Conservation (phyloP, 2,329 filamentous ascomycete species). For the Monilinia laxa region DNA sequence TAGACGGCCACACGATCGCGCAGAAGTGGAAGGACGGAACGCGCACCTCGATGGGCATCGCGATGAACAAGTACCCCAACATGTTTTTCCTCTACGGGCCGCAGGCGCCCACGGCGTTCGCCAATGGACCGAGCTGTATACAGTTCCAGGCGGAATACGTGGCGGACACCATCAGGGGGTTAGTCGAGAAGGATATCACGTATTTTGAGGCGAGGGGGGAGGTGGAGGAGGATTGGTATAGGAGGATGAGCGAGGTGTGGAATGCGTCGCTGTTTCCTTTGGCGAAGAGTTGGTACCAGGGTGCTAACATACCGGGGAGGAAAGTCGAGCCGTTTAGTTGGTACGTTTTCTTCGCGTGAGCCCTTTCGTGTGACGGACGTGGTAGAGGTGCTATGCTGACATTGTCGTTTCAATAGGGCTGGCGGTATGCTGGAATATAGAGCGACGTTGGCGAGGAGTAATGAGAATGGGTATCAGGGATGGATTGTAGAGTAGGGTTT, state of each 20-base stretch:
- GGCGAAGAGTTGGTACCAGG: slow-evolving; percentile 45
- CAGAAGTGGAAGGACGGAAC: slow-evolving; percentile 41
- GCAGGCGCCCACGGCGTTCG: slow-evolving; percentile 43
- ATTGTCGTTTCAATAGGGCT: neutral
- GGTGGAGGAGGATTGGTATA: slow-evolving; percentile 41
- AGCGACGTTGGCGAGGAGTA: slow-evolving; percentile 18
- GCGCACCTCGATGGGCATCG: slow-evolving; percentile 44
- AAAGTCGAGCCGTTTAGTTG: slow-evolving; percentile 42
- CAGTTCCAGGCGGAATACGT: slow-evolving; percentile 47
- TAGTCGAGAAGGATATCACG: slow-evolving; percentile 37
- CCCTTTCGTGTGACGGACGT: neutral
- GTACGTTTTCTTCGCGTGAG: neutral
- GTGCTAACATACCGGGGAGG: slow-evolving; percentile 46
- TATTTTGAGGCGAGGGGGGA: slow-evolving; percentile 40
- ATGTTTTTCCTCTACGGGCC: slow-evolving; percentile 49
- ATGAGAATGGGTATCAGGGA: slow-evolving; percentile 24
- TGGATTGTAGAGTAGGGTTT: slow-evolving; percentile 14
- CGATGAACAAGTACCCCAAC: slow-evolving; percentile 48
- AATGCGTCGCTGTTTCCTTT: slow-evolving; percentile 40
- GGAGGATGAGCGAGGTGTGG: slow-evolving; percentile 38
- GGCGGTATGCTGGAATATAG: slow-evolving; percentile 22
- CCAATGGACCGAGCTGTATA: slow-evolving; percentile 45
- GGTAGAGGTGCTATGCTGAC: neutral
- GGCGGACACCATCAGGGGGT: slow-evolving; percentile 38
- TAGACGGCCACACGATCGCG: slow-evolving; percentile 36